phyloP scores from a whole-genome alignment of 768 basidiomycete species.

The Tylopilus balloui region DNA sequence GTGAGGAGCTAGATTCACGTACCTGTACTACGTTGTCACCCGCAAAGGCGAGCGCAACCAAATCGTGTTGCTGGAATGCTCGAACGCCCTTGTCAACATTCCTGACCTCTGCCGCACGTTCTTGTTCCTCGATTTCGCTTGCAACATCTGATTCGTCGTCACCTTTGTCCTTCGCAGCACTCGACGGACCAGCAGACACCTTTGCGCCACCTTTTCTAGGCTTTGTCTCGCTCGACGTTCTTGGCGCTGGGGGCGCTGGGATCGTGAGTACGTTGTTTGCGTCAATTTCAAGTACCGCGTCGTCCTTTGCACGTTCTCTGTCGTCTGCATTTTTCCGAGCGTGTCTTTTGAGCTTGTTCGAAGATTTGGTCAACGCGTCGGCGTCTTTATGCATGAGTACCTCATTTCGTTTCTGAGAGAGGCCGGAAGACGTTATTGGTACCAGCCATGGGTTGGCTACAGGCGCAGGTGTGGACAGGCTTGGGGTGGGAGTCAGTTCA shows the following conservation, averaged over 20 bases:
- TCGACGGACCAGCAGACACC: conserved; percentile 8
- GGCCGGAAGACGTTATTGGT: conserved; percentile 38
- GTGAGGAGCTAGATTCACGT: conserved; percentile 18
- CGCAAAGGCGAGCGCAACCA: conserved; percentile 93
- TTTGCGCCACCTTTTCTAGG: neutral
- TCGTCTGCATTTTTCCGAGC: conserved; percentile 52
- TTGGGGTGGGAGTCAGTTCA: conserved; percentile 9
- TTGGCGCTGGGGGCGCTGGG: conserved; percentile 8
- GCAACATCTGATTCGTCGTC: conserved; percentile 51
- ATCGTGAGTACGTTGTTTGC: conserved; percentile 14
- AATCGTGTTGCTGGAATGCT: conserved; percentile 85
- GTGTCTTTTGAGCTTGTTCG: conserved; percentile 70
- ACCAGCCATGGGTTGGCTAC: conserved; percentile 80
- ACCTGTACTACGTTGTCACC: conserved; percentile 95
- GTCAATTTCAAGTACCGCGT: conserved; percentile 77
- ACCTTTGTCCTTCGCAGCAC: neutral
- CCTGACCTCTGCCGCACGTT: conserved; percentile 44
- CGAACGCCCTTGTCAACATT: conserved; percentile 40
- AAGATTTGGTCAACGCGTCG: conserved; percentile 56
- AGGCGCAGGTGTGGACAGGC: conserved; percentile 10
- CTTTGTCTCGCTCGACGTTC: conserved; percentile 15
- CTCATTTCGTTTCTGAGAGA: conserved; percentile 68
- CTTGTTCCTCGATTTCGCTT: conserved; percentile 71
- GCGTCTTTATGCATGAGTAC: conserved; percentile 68
- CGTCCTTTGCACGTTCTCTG: conserved; percentile 58